These are phyloP conservation scores for Saturnispora besseyi DNA, from an alignment of 805 yeast genomes.

Conservation along the genomic window DNA sequence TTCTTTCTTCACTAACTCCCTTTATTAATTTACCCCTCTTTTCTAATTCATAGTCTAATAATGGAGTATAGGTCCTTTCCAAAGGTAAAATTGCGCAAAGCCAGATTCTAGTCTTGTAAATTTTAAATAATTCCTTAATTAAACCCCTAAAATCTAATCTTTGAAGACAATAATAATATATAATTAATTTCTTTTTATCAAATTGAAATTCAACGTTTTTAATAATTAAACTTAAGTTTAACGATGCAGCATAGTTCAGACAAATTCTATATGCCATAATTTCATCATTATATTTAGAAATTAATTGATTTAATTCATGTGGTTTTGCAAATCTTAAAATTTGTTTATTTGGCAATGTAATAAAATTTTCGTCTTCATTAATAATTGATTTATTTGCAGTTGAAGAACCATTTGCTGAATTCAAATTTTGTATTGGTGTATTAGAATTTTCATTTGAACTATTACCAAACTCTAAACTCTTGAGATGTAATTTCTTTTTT, in stretches of 20 bases:
- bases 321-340: slow-evolving; percentile 69
- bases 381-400: slow-evolving; percentile 25
- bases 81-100: slow-evolving; percentile 57
- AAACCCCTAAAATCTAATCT: slow-evolving; percentile 67
- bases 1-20: slow-evolving; percentile 23
- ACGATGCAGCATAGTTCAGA: slow-evolving; percentile 32
- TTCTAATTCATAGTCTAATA: slow-evolving; percentile 25
- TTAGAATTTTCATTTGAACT: slow-evolving; percentile 18
- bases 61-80: slow-evolving; percentile 26
- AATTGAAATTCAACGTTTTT: slow-evolving; percentile 76
- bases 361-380: slow-evolving; percentile 49
- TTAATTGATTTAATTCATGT: slow-evolving; percentile 53
- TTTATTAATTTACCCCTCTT: slow-evolving; percentile 11
- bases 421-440: slow-evolving; percentile 14
- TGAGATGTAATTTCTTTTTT: slow-evolving; percentile 62
- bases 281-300: slow-evolving; percentile 61
- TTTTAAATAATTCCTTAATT: slow-evolving; percentile 64
- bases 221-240: slow-evolving; percentile 45
- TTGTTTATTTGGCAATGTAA: slow-evolving; percentile 71
- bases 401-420: slow-evolving; percentile 11
- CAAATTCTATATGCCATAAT: slow-evolving; percentile 63
- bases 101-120: slow-evolving; percentile 77
- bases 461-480: slow-evolving; percentile 36
- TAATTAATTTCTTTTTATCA: slow-evolving; percentile 68
- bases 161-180: slow-evolving; percentile 56